Base-by-base conservation (phyloP, 2,329 filamentous ascomycete species). In the Fusarium chlamydosporum region DNA sequence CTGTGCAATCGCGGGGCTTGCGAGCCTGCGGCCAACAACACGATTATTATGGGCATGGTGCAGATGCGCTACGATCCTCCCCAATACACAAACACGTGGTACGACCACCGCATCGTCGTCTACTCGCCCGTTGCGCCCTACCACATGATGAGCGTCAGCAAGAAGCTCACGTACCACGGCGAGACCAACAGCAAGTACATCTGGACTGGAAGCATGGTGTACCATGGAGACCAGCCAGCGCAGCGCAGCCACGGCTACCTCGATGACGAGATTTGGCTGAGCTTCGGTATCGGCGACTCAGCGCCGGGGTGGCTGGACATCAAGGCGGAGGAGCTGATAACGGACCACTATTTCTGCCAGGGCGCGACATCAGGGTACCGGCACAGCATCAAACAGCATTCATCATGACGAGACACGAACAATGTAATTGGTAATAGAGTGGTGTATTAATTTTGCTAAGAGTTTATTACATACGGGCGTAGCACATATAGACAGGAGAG, bases 191-290 rank as follows among this genome's bases (percentile, higher is more conserved):
- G 58, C 51, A 72, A 53, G 23, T 72, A 72, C 29, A 72, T 68
- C 4, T 72, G 70, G 70, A 72, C 70, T 3, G 70, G 70, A 16
- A 72, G 70, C 59, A 72, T 72, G 70, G 69, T 72, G 8, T 72
- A 68, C 16, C 56, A 65, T n/a, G 58, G 52, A 4, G 57, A 70
- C 16, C 53, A 66, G 7, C 65, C 62, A 9, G 6, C 34, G 13
- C 51, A 61, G 33, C 53, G 63, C 11, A 72, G 64, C 10, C 70
- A 72, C 42, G 70, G 70, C 3, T 72, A 29, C 45, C 46, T 72
- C 4, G 59, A 71, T 29, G 70, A 72, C 41, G 70, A 72, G 57
- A 54, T 72, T 42, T 66, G 64, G 70, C 57, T 72, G 45, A 72
- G 70, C 55, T 72, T 72, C 34, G 70, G 70, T n/a, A 72, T 72